A percentile compares a stretch with the other conserved stretches of the same genome.
Conservation (phyloP, 2,329 filamentous ascomycete genomes). For the Claviceps sp. region DNA sequence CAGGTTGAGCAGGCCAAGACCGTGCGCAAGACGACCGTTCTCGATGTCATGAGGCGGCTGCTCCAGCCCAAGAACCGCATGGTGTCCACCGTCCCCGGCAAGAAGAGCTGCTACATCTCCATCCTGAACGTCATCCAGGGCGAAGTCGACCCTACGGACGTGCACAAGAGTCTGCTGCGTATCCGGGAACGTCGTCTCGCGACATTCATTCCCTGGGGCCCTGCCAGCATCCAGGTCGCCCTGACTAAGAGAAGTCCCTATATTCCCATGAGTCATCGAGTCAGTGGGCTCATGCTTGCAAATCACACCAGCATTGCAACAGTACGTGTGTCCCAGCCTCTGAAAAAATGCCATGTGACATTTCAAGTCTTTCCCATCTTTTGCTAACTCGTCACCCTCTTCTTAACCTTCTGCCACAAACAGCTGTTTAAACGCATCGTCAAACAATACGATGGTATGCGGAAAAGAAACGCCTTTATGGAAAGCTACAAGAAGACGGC, state of each 20-base stretch:
- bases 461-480: conserved; percentile 93
- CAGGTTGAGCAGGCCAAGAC: conserved; percentile 96
- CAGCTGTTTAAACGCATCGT: conserved; percentile 87
- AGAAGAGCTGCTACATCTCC: conserved; percentile 98
- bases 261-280: conserved; percentile 82
- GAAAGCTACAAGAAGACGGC: conserved; percentile 94
- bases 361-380: neutral
- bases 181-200: conserved; percentile 90
- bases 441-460: conserved; percentile 80
- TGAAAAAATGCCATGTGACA: neutral
- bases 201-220: conserved; percentile 96
- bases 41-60: conserved; percentile 92
- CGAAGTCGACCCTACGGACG: conserved; percentile 93
- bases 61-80: conserved; percentile 98
- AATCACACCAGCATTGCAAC: conserved; percentile 97
- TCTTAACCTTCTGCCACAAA: neutral
- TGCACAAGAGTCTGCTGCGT: conserved; percentile 93
- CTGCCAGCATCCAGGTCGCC: conserved; percentile 93
- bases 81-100: conserved; percentile 90
- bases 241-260: conserved; percentile 95
- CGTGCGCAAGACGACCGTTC: conserved; percentile 90
- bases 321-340: conserved; percentile 26
- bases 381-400: neutral
- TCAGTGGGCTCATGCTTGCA: conserved; percentile 92
- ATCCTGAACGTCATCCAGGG: conserved; percentile 98